These are phyloP conservation scores for Pseudocercospora eumusae DNA, from an alignment of 2,329 filamentous ascomycete genomes.

Conservation along the genomic window DNA sequence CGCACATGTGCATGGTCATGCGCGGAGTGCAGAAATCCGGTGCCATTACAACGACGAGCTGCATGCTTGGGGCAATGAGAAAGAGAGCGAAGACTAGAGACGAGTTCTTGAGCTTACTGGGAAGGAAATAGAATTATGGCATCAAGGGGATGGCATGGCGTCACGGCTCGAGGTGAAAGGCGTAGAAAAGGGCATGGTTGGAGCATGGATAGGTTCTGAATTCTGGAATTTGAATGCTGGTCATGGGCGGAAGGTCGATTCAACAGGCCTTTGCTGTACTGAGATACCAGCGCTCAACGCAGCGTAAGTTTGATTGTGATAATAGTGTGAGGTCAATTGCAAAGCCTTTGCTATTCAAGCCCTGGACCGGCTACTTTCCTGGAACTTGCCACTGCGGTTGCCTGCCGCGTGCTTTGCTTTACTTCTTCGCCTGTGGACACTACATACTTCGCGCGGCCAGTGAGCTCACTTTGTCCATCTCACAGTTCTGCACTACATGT, in stretches of 20 bases:
- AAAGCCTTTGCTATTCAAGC: neutral
- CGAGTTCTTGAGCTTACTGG: constrained; percentile 80
- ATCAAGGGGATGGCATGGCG: neutral
- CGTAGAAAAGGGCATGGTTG: constrained; percentile 13
- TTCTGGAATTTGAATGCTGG: constrained; percentile 15
- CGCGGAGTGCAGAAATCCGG: constrained; percentile 92
- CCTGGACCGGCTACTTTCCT: neutral
- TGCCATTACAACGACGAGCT: constrained; percentile 88
- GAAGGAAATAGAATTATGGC: constrained; percentile 24
- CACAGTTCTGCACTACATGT: neutral
- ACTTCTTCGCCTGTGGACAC: neutral
- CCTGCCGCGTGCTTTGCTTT: neutral
- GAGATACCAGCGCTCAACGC: constrained; percentile 42
- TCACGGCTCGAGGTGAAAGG: neutral
- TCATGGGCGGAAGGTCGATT: constrained; percentile 31
- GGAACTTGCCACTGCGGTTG: neutral
- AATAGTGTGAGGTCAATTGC: neutral
- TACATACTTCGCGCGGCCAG: neutral
- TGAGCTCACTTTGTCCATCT: neutral
- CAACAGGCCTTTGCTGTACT: constrained; percentile 34
- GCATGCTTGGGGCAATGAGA: constrained; percentile 95
- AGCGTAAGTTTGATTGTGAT: constrained; percentile 35
- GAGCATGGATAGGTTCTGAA: constrained; percentile 5
- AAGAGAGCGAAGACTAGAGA: constrained; percentile 90
- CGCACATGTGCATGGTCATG: constrained; percentile 98